Conservation (phyloP, 768 basidiomycete genomes). For the Leccinellum albellum region DNA sequence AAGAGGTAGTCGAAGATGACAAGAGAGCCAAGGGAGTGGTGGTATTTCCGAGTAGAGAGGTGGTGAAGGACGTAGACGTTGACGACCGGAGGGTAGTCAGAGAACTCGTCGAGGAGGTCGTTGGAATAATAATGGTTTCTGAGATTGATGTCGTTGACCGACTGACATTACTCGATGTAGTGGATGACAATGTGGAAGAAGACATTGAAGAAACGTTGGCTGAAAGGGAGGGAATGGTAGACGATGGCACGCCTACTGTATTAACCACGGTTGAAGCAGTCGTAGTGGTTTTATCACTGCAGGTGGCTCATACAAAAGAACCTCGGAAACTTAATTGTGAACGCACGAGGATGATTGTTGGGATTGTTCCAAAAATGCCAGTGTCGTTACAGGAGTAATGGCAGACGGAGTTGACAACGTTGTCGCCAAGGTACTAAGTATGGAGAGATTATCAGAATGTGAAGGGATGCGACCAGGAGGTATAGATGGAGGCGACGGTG, state of each 20-base stretch:
- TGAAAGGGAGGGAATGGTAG: slow-evolving; percentile 7
- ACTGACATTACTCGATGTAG: slow-evolving; percentile 13
- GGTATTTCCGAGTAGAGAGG: slow-evolving; percentile 2
- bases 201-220: slow-evolving; percentile 2
- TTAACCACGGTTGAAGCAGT: slow-evolving; percentile 8
- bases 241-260: slow-evolving; percentile 9
- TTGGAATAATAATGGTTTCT: not conserved
- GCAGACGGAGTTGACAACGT: slow-evolving; percentile 12
- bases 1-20: slow-evolving; percentile 8
- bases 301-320: slow-evolving; percentile 14
- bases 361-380: slow-evolving; percentile 10
- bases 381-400: slow-evolving; percentile 10
- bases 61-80: slow-evolving; percentile 7
- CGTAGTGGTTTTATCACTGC: slow-evolving; percentile 14
- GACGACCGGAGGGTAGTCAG: slow-evolving; percentile 11
- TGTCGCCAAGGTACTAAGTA: no score
- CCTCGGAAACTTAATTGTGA: not conserved
- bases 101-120: slow-evolving; percentile 11
- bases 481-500: slow-evolving; percentile 7
- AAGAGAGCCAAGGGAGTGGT: slow-evolving; percentile 15
- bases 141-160: slow-evolving; percentile 19
- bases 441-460: slow-evolving; percentile 16
- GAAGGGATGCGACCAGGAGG: slow-evolving; percentile 4
- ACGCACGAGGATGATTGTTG: slow-evolving; percentile 25
- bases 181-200: slow-evolving; percentile 14